These are phyloP conservation scores for Dactylorhiza incarnata DNA, from an alignment of 106 monocot genomes.

Conservation along the genomic window DNA sequence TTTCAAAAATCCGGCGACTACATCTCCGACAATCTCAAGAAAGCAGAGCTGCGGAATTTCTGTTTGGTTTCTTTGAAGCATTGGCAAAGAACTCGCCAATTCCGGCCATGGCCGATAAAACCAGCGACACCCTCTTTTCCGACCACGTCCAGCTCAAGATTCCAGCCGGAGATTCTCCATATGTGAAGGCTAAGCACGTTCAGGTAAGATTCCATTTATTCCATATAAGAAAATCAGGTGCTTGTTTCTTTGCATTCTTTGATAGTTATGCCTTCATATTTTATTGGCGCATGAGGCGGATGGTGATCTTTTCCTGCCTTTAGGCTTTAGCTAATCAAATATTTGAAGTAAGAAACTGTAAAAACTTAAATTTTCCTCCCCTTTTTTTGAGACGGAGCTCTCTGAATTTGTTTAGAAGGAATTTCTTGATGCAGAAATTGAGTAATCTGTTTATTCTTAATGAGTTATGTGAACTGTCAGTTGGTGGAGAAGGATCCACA, in stretches of 20 bases:
- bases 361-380: not conserved
- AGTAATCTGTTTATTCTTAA: not conserved
- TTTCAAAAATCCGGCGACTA: not conserved
- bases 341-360: not conserved
- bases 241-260: constrained; percentile 3
- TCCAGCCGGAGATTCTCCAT: constrained; percentile 6
- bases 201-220: not conserved
- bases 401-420: not conserved
- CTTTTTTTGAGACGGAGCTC: not conserved
- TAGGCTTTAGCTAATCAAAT: not conserved
- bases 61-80: not conserved
- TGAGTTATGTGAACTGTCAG: constrained; percentile 18
- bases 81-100: not conserved
- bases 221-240: not conserved
- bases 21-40: not conserved
- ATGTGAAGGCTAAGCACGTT: constrained; percentile 7
- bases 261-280: not conserved
- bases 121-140: not conserved
- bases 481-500: constrained; percentile 92
- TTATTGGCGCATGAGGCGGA: not conserved
- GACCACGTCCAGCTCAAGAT: not conserved
- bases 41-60: not conserved
- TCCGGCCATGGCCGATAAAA: not conserved
- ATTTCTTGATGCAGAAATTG: not conserved
- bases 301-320: not conserved